A percentile compares a stretch with the other conserved stretches of the same genome.
Evolutionary conservation across 2,329 filamentous ascomycete species (phyloP).

Genomic region (Penicillium glabrum): DNA sequence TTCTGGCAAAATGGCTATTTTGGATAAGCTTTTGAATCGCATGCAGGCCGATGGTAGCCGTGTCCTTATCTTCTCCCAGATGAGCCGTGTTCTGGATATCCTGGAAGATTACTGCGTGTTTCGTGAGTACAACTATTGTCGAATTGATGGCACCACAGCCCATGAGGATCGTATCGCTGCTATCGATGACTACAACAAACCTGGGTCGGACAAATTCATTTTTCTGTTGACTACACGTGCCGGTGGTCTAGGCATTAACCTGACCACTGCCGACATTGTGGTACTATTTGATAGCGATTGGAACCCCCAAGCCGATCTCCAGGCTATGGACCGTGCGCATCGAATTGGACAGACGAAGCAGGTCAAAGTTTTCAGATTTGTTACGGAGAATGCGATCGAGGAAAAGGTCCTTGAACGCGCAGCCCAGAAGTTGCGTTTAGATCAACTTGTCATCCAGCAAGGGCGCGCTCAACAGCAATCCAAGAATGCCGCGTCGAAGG

Average conservation of each 20-base stretch:
- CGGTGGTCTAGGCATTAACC: slow-evolving; percentile 93
- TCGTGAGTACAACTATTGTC: slow-evolving; percentile 90
- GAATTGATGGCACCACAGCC: slow-evolving; percentile 93
- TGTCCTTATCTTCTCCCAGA: slow-evolving; percentile 98
- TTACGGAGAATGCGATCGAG: slow-evolving; percentile 97
- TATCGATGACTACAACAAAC: slow-evolving; percentile 98
- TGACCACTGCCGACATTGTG: slow-evolving; percentile 93
- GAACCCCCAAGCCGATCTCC: slow-evolving; percentile 97
- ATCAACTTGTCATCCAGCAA: slow-evolving; percentile 97
- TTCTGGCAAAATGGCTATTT: slow-evolving; percentile 93
- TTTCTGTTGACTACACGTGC: slow-evolving; percentile 94
- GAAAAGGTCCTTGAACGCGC: slow-evolving; percentile 97
- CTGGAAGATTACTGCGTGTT: slow-evolving; percentile 98
- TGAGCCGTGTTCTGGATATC: slow-evolving; percentile 96
- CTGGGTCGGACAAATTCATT: slow-evolving; percentile 91
- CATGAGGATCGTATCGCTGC: slow-evolving; percentile 97
- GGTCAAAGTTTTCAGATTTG: slow-evolving; percentile 92
- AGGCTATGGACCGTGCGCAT: slow-evolving; percentile 98
- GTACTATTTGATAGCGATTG: slow-evolving; percentile 97
- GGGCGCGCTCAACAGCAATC: slow-evolving; percentile 86
- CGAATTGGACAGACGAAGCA: slow-evolving; percentile 99
- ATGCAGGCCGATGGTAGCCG: slow-evolving; percentile 85
- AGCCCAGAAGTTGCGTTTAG: slow-evolving; percentile 91
- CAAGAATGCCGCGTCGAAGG: slow-evolving; percentile 91
- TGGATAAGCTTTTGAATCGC: slow-evolving; percentile 84